Percentiles rank a stretch among this genome's conserved stretches.
Evolutionary conservation across 139 green algal species (phyloP).

Genomic region (Chara braunii): DNA sequence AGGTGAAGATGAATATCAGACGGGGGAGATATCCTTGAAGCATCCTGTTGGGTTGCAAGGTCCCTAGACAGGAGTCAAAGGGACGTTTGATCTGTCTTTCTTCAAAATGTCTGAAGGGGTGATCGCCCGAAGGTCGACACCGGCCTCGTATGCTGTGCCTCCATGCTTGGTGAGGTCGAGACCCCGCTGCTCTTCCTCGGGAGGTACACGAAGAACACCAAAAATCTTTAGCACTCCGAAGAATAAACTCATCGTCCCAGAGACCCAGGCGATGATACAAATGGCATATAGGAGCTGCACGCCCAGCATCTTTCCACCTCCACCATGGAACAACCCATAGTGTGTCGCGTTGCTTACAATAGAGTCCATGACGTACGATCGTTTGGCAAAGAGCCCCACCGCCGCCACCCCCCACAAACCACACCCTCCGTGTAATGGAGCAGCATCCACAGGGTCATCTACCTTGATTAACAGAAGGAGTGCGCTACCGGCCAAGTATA

Average conservation of each 20-base stretch:
- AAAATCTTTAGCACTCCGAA: slow-evolving; percentile 56
- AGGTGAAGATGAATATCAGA: too few relatives aligned
- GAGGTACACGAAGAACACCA: slow-evolving; percentile 18
- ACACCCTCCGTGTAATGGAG: slow-evolving; percentile 65
- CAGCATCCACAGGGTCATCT: slow-evolving; percentile 63
- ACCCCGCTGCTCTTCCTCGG: slow-evolving; percentile 36
- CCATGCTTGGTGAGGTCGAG: slow-evolving; percentile 47
- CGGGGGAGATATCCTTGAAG: too few relatives aligned
- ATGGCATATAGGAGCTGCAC: slow-evolving; percentile 50
- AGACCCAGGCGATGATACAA: slow-evolving; percentile 53
- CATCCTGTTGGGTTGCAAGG: too few relatives aligned
- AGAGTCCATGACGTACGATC: slow-evolving; percentile 26
- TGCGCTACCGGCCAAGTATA: too few relatives aligned
- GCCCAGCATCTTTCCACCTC: slow-evolving; percentile 29
- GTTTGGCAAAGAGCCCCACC: slow-evolving; percentile 41
- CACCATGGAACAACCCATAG: slow-evolving; percentile 23
- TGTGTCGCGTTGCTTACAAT: neutral
- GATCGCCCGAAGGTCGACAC: too few relatives aligned
- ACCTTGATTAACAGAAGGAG: too few relatives aligned
- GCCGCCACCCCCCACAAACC: slow-evolving; percentile 51
- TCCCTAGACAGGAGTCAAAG: too few relatives aligned
- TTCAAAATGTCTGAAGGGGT: too few relatives aligned
- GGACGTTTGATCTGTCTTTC: too few relatives aligned
- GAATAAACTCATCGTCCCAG: slow-evolving; percentile 43
- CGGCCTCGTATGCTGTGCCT: slow-evolving; percentile 44